Evolutionary conservation across 2,329 filamentous ascomycete genomes (phyloP).

Genomic region (Fusarium chuoi): DNA sequence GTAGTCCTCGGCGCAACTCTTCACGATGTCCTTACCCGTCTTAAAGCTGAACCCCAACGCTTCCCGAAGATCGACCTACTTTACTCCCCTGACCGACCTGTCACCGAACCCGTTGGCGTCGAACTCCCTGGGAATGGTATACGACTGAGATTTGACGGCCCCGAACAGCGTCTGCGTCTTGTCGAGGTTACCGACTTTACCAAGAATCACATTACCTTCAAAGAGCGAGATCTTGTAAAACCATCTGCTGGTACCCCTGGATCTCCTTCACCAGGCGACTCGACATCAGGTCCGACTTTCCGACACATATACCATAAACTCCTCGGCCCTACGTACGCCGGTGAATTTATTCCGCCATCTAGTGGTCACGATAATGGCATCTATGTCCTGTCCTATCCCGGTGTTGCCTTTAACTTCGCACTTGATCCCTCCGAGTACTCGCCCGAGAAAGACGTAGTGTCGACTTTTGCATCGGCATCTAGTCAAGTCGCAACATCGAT

Average conservation of each 20-base stretch:
- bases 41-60: constrained; percentile 86
- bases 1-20: constrained; percentile 89
- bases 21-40: constrained; percentile 85
- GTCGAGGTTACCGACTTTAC: constrained; percentile 93
- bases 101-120: constrained; percentile 79
- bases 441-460: constrained; percentile 81
- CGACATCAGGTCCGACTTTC: constrained; percentile 75
- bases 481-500: constrained; percentile 84
- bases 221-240: constrained; percentile 80
- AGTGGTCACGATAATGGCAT: constrained; percentile 69
- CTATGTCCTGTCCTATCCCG: constrained; percentile 94
- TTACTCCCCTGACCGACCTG: constrained; percentile 80
- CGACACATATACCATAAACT: constrained; percentile 91
- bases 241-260: constrained; percentile 55
- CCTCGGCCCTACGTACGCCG: constrained; percentile 93
- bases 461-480: constrained; percentile 81
- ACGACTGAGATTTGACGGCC: constrained; percentile 90
- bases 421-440: constrained; percentile 80
- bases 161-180: constrained; percentile 88
- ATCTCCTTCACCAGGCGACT: constrained; percentile 49
- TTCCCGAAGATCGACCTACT: constrained; percentile 87
- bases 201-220: constrained; percentile 85
- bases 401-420: constrained; percentile 91
- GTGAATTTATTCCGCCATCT: constrained; percentile 82
- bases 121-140: constrained; percentile 86